Evolutionary conservation across 1,284 basidiomycete species (phyloP), one percentile per base, ranked within the genome.

Genomic region (Microbotryum lychnidis-dioicae): DNA sequence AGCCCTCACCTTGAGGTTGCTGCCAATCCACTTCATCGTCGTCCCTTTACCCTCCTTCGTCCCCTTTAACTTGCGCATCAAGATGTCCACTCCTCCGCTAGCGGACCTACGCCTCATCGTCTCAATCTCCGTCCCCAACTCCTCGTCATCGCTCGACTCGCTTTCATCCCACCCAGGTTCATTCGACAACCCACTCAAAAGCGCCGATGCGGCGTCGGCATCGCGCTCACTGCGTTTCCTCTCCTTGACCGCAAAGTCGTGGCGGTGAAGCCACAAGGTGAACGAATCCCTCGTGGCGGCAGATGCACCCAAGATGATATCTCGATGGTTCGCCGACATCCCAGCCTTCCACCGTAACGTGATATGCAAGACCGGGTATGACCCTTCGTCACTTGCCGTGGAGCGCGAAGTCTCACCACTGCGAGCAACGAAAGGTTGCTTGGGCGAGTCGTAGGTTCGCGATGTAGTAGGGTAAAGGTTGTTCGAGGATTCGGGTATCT

Each of bases 241-340:
- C 31, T 31, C 51, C 46, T 21, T 25, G 20, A 48, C 45, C 8
- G 46, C 45, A 21, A 47, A 46, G 37, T 57, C 46, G 6, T 33
- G n/a, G 0, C 47, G 42, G 27, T 62, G 45, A 1, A 62, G 44
- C 47, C 45, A 55, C 21, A 62, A 33, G 10, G 58, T 48, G 45
- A 59, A 62, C 12, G 53, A 33, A 12, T 57, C 52, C 10, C 61
- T 47, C 2, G 57, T 50, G 4, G 61, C 49, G 6, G 61, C 55
- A 0, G 49, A 54, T 3, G 52, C 27, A 6, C 53, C 49, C 6
- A 58, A 12, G 25, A 58, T 54, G 33, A 62, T 25, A n/a, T 55
- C 21, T 2, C 46, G 49, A 53, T 62, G 61, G 12, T 23, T 10
- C 6, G 54, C 23, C 5, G 54, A 58, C 20, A 62, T 37, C 27